Percentiles rank a stretch among this genome's conserved stretches.
Conservation (phyloP, 1,284 basidiomycete genomes). For the Ceratobasidium sp. region DNA sequence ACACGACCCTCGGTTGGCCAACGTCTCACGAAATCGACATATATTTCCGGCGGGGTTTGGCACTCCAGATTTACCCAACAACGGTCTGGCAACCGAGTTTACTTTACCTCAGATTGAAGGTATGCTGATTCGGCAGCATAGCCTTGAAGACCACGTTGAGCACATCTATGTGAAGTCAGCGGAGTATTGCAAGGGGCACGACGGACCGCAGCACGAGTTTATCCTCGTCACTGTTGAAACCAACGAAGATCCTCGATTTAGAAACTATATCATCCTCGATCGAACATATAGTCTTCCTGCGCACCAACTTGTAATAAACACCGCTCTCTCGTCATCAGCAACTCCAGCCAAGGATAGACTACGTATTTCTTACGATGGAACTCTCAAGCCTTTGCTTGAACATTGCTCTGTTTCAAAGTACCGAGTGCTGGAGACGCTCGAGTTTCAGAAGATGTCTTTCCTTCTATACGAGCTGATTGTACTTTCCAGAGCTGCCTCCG, state of each 20-base stretch:
- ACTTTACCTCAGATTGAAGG: not conserved
- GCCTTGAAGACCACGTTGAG: not conserved
- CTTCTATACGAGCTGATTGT: slow-evolving; percentile 3
- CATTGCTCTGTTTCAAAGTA: not conserved
- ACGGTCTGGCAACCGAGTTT: not conserved
- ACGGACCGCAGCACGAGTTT: slow-evolving; percentile 30
- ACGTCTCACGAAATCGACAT: not conserved
- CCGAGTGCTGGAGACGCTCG: not conserved
- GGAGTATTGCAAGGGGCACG: slow-evolving; percentile 10
- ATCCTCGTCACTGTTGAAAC: slow-evolving; percentile 12
- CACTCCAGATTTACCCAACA: not conserved
- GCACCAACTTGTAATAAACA: too few species aligned
- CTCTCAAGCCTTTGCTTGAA: not conserved
- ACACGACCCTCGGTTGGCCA: not conserved
- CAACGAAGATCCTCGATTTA: not conserved
- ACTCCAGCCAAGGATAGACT: slow-evolving; percentile 1
- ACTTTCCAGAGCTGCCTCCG: slow-evolving; percentile 1
- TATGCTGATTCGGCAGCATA: not conserved
- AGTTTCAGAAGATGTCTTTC: not conserved
- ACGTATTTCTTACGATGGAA: slow-evolving; percentile 16
- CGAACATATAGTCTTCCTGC: not conserved
- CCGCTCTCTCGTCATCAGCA: too few species aligned
- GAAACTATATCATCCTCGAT: slow-evolving; percentile 14
- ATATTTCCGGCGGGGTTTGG: not conserved
- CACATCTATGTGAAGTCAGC: slow-evolving; percentile 21